phyloP scores from a whole-genome alignment of 2,329 filamentous ascomycete genomes.

The Cucurbitaria berberidis region DNA sequence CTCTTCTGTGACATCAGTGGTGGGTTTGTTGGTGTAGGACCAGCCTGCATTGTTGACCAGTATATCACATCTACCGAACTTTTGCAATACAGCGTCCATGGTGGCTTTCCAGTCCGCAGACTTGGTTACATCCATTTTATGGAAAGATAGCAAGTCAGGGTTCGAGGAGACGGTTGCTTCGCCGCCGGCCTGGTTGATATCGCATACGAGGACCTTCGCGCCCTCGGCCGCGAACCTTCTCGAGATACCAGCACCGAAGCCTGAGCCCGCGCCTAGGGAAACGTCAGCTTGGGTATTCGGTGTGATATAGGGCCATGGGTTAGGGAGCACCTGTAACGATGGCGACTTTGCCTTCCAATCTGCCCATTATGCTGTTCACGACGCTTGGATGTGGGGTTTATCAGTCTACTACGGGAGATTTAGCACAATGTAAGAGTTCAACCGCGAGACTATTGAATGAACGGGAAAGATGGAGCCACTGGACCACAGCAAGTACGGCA shows the following conservation, averaged over 20 bases:
- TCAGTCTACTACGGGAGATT: not conserved
- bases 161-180: conserved; percentile 56
- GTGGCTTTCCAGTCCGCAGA: conserved; percentile 59
- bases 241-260: conserved; percentile 69
- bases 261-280: conserved; percentile 62
- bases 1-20: conserved; percentile 66
- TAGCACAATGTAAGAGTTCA: not conserved
- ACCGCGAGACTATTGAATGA: not conserved
- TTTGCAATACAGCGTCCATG: conserved; percentile 59
- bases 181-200: conserved; percentile 63
- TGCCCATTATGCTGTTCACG: conserved; percentile 36
- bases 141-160: conserved; percentile 37
- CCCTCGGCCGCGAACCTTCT: conserved; percentile 66
- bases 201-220: conserved; percentile 66
- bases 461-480: not conserved
- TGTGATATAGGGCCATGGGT: not conserved
- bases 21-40: conserved; percentile 62
- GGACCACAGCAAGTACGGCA: not conserved
- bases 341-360: conserved; percentile 62
- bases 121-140: conserved; percentile 60
- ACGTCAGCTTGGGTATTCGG: conserved; percentile 5
- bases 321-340: conserved; percentile 58
- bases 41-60: conserved; percentile 67
- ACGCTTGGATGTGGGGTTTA: not conserved
- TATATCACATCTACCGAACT: conserved; percentile 64